phyloP scores from a whole-genome alignment of 1,139 yeast genomes.

The Yamadazyma siamensis region DNA sequence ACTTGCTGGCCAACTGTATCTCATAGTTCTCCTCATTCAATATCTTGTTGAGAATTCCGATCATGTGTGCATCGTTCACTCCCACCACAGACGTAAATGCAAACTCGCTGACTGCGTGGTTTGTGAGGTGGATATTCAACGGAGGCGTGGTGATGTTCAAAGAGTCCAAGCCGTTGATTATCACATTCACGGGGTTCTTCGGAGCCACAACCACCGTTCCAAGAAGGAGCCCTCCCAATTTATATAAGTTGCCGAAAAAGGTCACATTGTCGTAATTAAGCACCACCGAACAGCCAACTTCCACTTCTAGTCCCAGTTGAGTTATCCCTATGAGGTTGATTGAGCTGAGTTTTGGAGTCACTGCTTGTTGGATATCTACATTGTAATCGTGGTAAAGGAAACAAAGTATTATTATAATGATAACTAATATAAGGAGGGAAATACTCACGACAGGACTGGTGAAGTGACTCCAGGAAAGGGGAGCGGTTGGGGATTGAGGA shows the following conservation, averaged over 20 bases:
- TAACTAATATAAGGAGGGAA: constrained; percentile 13
- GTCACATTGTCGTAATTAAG: constrained; percentile 24
- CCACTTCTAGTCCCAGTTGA: constrained; percentile 21
- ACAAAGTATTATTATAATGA: constrained; percentile 15
- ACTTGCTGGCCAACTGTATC: constrained; percentile 10
- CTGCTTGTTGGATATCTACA: constrained; percentile 17
- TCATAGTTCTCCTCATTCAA: constrained; percentile 10
- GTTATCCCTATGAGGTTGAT: constrained; percentile 19
- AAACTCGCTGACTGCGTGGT: constrained; percentile 9
- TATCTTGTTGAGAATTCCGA: constrained; percentile 12
- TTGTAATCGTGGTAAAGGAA: constrained; percentile 17
- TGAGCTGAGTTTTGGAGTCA: constrained; percentile 17
- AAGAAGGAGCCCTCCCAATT: constrained; percentile 11
- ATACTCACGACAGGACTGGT: constrained; percentile 15
- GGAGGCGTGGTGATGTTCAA: constrained; percentile 11
- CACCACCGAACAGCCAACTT: constrained; percentile 21
- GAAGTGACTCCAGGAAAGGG: constrained; percentile 8
- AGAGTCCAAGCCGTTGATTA: constrained; percentile 11
- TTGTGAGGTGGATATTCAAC: constrained; percentile 7
- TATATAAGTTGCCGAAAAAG: constrained; percentile 18
- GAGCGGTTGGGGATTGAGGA: constrained; percentile 3
- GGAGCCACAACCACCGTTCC: constrained; percentile 11
- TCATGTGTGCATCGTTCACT: constrained; percentile 12
- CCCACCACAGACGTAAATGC: constrained; percentile 12
- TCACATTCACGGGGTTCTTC: constrained; percentile 10